Evolutionary conservation across 2,329 filamentous ascomycete genomes (phyloP), one percentile per base, ranked within the genome.

Genomic region (Cordyceps farinosa): DNA sequence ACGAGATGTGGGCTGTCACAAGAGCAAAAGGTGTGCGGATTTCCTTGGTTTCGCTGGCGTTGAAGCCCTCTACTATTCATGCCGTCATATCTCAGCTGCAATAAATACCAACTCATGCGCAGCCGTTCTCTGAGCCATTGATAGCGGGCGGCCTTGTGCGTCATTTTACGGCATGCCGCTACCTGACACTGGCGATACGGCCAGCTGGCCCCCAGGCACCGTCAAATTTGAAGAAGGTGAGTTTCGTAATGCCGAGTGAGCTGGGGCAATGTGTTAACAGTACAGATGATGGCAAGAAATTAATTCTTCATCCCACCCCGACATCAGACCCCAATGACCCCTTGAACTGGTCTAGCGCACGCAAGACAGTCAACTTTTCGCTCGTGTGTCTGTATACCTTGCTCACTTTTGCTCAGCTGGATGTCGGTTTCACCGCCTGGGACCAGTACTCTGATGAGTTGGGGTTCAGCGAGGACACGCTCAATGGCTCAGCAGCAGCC

Each of bases 281-380:
- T 22, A 13, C 47, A 62, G 61, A 27, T 7, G 47, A 52, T n/a
- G 22, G 17, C 30, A 47, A 59, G 10, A 61, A 66, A 3, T 62
- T 70, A 22, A 53, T 70, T 10, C 68, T 72, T 3, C 58, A 68
- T 0, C 70, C 70, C 0, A 62, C 55, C 1, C 70, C 70, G 0
- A 68, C 65, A 7, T 32, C 58, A 4, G 68, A 72, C 36, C 79
- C 79, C 8, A 77, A 80, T 9, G 87, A 90, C 67, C 88, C 89
- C 0, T 79, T 82, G 64, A 89, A 89, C 69, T 91, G 88, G 88
- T 74, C 82, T 2, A 32, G 53, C 8, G 13, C 10, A 7, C 67
- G 69, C 27, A 71, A 71, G 38, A 42, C 54, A 2, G 52, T 68
- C 5, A 63, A 66, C 66, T 63, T 61, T 80, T 36, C 74, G 40